These are phyloP conservation scores for Datura wrightii DNA, from an alignment of 257 asterid species.

Conservation along the genomic window DNA sequence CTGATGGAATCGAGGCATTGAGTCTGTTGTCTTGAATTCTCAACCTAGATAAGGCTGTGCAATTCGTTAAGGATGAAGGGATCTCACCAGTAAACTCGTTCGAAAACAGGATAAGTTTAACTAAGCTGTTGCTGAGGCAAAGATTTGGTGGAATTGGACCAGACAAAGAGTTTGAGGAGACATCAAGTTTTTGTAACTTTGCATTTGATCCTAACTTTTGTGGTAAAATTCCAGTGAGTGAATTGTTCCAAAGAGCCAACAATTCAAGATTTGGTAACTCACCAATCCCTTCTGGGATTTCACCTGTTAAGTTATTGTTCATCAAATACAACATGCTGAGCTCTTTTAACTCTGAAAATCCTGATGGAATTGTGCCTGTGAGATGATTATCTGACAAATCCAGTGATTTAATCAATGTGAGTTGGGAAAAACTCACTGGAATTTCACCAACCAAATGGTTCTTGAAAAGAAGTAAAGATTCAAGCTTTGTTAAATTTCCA, in stretches of 20 bases:
- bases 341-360: slow-evolving; percentile 50
- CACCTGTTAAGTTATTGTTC: slow-evolving; percentile 71
- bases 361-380: slow-evolving; percentile 66
- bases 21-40: slow-evolving; percentile 73
- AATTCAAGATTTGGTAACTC: slow-evolving; percentile 71
- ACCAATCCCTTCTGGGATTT: slow-evolving; percentile 72
- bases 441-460: slow-evolving; percentile 65
- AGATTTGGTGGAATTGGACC: slow-evolving; percentile 82
- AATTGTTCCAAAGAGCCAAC: slow-evolving; percentile 79
- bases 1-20: slow-evolving; percentile 77
- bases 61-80: slow-evolving; percentile 67
- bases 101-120: slow-evolving; percentile 68
- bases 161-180: slow-evolving; percentile 70
- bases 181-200: slow-evolving; percentile 68
- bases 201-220: slow-evolving; percentile 74
- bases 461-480: slow-evolving; percentile 56
- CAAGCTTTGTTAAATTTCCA: slow-evolving; percentile 54
- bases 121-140: slow-evolving; percentile 61
- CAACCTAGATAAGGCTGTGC: slow-evolving; percentile 60
- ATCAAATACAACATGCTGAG: slow-evolving; percentile 55
- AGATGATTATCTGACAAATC: slow-evolving; percentile 78
- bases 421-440: slow-evolving; percentile 54
- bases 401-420: slow-evolving; percentile 51
- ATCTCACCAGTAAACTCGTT: slow-evolving; percentile 69
- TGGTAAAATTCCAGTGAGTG: slow-evolving; percentile 72